Evolutionary conservation across 352 stramenopile species (phyloP).

Genomic region (Phytophthora chlamydospora): DNA sequence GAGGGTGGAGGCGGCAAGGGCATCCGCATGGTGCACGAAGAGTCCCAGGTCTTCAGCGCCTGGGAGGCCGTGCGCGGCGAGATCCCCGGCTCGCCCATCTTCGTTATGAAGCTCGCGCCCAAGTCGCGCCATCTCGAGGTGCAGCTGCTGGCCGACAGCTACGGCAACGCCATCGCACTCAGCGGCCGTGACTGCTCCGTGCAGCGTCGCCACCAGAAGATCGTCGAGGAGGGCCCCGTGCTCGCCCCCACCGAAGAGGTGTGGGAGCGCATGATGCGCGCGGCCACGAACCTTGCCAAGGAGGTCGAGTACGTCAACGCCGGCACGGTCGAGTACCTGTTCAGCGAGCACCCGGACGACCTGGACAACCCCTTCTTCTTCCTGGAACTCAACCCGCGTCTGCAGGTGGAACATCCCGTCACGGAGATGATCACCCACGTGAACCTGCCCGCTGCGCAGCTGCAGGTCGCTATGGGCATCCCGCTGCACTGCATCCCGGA

Average conservation of each 20-base stretch:
- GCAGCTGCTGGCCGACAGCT: conserved; percentile 98
- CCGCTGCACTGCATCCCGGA: conserved; percentile 98
- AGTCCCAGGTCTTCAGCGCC: conserved; percentile 92
- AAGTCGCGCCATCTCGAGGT: conserved; percentile 99
- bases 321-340: conserved; percentile 99
- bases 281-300: conserved; percentile 97
- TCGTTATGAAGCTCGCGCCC: conserved; percentile 99
- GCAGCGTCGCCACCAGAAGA: conserved; percentile 99
- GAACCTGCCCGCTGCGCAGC: conserved; percentile 97
- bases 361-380: conserved; percentile 98
- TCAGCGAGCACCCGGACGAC: conserved; percentile 93
- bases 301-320: conserved; percentile 99
- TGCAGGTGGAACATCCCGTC: conserved; percentile 99
- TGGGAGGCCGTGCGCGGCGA: conserved; percentile 98
- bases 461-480: conserved; percentile 99
- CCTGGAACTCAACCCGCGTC: conserved; percentile 99
- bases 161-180: conserved; percentile 98
- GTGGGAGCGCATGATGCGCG: conserved; percentile 98
- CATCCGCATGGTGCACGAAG: conserved; percentile 95
- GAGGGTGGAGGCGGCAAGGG: conserved; percentile 99
- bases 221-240: conserved; percentile 99
- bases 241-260: conserved; percentile 93
- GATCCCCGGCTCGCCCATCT: conserved; percentile 99
- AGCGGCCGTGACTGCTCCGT: conserved; percentile 99
- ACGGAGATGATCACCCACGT: conserved; percentile 99